Percentiles rank a stretch among this genome's conserved stretches.
Evolutionary conservation across 768 basidiomycete genomes (phyloP).

Genomic region (Boletus rubropictus): DNA sequence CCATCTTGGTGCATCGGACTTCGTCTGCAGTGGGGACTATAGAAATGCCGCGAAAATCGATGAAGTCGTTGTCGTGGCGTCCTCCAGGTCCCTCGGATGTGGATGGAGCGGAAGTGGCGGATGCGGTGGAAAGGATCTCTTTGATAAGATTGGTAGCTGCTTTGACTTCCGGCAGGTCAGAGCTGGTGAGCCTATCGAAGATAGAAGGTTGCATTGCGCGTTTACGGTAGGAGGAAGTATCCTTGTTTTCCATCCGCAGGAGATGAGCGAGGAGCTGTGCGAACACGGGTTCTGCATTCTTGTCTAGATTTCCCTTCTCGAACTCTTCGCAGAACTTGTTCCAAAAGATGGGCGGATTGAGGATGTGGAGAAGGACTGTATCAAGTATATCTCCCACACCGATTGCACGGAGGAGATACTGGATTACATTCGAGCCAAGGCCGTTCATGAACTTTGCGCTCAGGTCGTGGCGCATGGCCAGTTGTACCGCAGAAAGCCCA

Average conservation of each 20-base stretch:
- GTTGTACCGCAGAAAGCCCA: conserved; percentile 37
- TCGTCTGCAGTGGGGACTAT: conserved; percentile 63
- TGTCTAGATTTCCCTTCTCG: conserved; percentile 28
- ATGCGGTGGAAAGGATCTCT: conserved; percentile 31
- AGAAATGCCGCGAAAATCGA: conserved; percentile 53
- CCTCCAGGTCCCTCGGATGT: conserved; percentile 45
- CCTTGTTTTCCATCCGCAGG: conserved; percentile 34
- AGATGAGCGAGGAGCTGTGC: conserved; percentile 49
- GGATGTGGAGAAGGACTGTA: conserved; percentile 36
- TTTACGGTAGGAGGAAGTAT: conserved; percentile 34
- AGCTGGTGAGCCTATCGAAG: conserved; percentile 23
- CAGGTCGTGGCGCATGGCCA: conserved; percentile 38
- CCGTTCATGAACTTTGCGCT: conserved; percentile 39
- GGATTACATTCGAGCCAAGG: conserved; percentile 32
- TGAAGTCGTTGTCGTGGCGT: conserved; percentile 65
- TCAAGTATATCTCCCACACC: conserved; percentile 35
- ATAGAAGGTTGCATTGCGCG: conserved; percentile 32
- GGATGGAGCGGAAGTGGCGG: conserved; percentile 15
- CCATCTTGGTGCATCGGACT: conserved; percentile 36
- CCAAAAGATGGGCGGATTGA: conserved; percentile 52
- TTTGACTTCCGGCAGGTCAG: conserved; percentile 20
- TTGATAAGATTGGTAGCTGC: conserved; percentile 37
- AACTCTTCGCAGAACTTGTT: conserved; percentile 33
- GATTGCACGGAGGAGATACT: conserved; percentile 37
- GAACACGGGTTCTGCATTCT: conserved; percentile 35